Evolutionary conservation across 73 alveolate genomes (phyloP).

Genomic region (Stentor coeruleus): DNA sequence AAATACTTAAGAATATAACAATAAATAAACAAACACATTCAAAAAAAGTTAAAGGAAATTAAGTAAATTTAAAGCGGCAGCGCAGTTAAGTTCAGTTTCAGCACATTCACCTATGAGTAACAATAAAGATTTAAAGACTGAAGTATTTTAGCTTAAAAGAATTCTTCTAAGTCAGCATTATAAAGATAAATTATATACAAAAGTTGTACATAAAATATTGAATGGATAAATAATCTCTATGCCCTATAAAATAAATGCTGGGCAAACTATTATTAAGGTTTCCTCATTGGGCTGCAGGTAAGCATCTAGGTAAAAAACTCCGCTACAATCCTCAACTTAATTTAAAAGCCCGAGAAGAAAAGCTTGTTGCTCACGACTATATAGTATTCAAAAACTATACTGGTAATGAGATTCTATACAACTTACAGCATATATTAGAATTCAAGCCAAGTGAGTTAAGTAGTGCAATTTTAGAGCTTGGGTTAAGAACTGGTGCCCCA

Average conservation of each 20-base stretch:
- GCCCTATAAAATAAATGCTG: neutral
- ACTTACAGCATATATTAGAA: neutral
- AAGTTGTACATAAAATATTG: no score
- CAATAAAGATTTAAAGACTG: no score
- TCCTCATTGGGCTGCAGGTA: neutral
- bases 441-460: neutral
- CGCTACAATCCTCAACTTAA: neutral
- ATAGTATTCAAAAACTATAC: slow-evolving; percentile 7
- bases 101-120: no score
- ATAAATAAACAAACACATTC: slow-evolving; percentile 4
- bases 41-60: neutral
- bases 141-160: no score
- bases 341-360: neutral
- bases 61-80: no score
- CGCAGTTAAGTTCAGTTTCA: no score
- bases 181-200: no score
- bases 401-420: slow-evolving; percentile 9
- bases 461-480: neutral
- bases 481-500: slow-evolving; percentile 2
- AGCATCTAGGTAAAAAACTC: neutral
- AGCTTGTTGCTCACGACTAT: neutral
- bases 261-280: neutral
- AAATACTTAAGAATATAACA: neutral
- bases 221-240: neutral
- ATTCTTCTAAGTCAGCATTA: no score